Evolutionary conservation across 805 yeast species (phyloP).

Genomic region (Wickerhamiella dianesei): DNA sequence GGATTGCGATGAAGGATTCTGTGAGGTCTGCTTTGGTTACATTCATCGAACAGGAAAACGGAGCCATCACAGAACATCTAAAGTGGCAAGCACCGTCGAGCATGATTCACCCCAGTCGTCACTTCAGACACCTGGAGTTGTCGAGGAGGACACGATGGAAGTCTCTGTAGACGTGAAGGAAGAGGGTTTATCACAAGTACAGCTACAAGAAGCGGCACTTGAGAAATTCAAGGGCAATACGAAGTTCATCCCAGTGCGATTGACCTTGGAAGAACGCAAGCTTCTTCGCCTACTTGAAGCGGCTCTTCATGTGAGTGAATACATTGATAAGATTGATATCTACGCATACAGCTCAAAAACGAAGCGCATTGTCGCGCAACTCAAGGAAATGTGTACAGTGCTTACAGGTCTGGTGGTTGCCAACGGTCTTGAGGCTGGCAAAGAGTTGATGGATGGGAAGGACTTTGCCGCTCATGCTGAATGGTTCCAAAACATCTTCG

Average conservation of each 20-base stretch:
- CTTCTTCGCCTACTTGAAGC: conserved; percentile 55
- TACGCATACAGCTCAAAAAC: conserved; percentile 52
- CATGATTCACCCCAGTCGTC: not conserved
- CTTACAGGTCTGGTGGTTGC: conserved; percentile 69
- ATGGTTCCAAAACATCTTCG: conserved; percentile 61
- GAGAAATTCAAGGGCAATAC: conserved; percentile 26
- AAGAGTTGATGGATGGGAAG: conserved; percentile 42
- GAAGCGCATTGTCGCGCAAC: conserved; percentile 55
- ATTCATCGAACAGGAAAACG: conserved; percentile 51
- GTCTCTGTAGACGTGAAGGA: conserved; percentile 6
- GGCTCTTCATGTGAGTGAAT: conserved; percentile 64
- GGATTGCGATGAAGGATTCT: conserved; percentile 53
- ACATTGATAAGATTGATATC: conserved; percentile 67
- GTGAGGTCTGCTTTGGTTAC: conserved; percentile 55
- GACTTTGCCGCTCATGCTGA: conserved; percentile 56
- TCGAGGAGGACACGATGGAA: conserved; percentile 7
- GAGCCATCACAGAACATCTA: conserved; percentile 14
- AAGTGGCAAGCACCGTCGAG: not conserved
- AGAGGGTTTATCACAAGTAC: conserved; percentile 1
- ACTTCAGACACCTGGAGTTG: not conserved
- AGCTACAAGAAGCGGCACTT: conserved; percentile 4
- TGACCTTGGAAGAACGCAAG: conserved; percentile 56
- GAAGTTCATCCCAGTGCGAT: conserved; percentile 53
- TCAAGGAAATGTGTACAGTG: conserved; percentile 65
- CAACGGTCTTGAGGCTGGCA: conserved; percentile 58